Evolutionary conservation across 345 rosid species (phyloP).

Genomic region (Euphorbia tirucalli): DNA sequence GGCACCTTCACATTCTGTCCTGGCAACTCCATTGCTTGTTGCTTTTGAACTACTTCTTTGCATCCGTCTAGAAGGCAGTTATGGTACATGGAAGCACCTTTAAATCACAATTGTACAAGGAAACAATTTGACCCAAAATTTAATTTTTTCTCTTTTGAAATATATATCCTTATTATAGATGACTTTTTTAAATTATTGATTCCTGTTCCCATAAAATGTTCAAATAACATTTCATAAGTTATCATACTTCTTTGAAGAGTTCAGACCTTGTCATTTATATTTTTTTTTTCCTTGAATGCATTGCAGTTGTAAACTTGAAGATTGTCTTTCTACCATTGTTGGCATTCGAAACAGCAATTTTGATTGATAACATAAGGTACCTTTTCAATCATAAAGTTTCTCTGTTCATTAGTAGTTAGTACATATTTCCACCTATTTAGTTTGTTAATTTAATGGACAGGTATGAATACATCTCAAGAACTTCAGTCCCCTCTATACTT

Average conservation of each 20-base stretch:
- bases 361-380: constrained; percentile 90
- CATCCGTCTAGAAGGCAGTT: constrained; percentile 59
- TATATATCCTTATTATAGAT: neutral
- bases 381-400: constrained; percentile 7
- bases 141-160: neutral
- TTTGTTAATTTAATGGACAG: constrained; percentile 3
- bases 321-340: constrained; percentile 76
- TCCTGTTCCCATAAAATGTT: neutral
- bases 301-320: constrained; percentile 78
- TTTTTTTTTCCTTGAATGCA: constrained; percentile 22
- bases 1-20: constrained; percentile 80
- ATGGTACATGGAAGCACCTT: constrained; percentile 42
- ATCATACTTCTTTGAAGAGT: neutral
- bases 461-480: neutral
- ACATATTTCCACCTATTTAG: neutral
- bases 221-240: neutral
- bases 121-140: neutral
- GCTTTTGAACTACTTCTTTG: constrained; percentile 86
- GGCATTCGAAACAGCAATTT: constrained; percentile 63
- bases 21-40: constrained; percentile 76
- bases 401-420: neutral
- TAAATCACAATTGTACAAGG: constrained; percentile 9
- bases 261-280: constrained; percentile 15
- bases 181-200: neutral
- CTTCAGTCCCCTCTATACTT: neutral